Conservation (phyloP, 2,329 filamentous ascomycete genomes). For the Aspergillus viridinutans region DNA sequence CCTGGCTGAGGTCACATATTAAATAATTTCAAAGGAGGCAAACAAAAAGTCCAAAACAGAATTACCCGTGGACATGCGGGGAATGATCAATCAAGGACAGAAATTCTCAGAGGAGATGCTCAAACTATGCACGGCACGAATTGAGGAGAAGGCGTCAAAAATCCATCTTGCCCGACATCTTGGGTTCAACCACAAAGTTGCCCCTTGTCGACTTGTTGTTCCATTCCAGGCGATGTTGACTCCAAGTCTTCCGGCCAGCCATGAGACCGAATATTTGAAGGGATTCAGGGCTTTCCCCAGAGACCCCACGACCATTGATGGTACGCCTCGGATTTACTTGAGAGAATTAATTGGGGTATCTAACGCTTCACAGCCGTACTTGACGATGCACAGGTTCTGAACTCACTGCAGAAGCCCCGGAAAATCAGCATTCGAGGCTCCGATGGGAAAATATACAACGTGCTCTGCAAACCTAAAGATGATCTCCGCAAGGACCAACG, state of each 20-base stretch:
- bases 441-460: conserved; percentile 81
- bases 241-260: conserved; percentile 68
- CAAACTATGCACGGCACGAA: conserved; percentile 70
- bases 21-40: conserved; percentile 39
- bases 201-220: conserved; percentile 80
- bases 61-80: conserved; percentile 57
- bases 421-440: conserved; percentile 84
- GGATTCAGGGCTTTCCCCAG: conserved; percentile 79
- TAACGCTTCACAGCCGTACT: conserved; percentile 53
- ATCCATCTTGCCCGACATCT: conserved; percentile 76
- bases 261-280: conserved; percentile 65
- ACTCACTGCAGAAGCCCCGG: conserved; percentile 86
- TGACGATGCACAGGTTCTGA: conserved; percentile 85
- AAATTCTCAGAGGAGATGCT: conserved; percentile 79
- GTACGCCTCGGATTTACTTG: conserved; percentile 23
- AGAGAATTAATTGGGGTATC: background rate
- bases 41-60: conserved; percentile 47
- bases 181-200: conserved; percentile 75
- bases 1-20: conserved; percentile 6
- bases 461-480: conserved; percentile 96
- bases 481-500: conserved; percentile 96
- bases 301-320: conserved; percentile 75
- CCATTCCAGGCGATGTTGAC: conserved; percentile 82
- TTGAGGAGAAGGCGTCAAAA: conserved; percentile 65
- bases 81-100: conserved; percentile 72